A percentile compares a stretch with the other conserved stretches of the same genome.
phyloP scores from a whole-genome alignment of 768 basidiomycete species.

The Lentinus brumalis region DNA sequence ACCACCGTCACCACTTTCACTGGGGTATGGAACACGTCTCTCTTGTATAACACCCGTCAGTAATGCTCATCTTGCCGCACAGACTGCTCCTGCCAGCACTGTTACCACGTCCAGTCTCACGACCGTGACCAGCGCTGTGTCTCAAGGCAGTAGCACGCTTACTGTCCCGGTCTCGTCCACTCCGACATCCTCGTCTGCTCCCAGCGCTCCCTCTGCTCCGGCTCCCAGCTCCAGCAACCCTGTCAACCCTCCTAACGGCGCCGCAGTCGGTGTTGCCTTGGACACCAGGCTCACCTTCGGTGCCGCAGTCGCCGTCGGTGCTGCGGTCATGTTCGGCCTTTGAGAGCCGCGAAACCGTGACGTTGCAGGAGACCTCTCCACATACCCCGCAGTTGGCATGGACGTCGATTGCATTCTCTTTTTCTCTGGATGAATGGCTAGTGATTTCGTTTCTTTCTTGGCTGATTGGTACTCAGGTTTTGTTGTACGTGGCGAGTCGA shows the following conservation, averaged over 20 bases:
- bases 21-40: background rate
- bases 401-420: background rate
- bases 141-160: background rate
- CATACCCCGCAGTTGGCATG: background rate
- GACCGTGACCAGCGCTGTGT: background rate
- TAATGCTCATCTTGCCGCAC: background rate
- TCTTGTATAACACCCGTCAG: background rate
- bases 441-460: background rate
- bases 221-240: background rate
- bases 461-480: background rate
- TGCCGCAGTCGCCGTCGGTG: background rate
- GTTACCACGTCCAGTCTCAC: background rate
- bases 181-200: background rate
- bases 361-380: background rate
- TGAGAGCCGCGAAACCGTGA: background rate
- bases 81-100: background rate
- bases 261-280: background rate
- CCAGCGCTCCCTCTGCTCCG: background rate
- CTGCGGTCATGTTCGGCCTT: background rate
- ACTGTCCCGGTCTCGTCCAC: background rate
- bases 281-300: background rate
- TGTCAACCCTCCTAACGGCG: background rate
- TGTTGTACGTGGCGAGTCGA: background rate
- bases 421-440: background rate
- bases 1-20: background rate